phyloP scores from a whole-genome alignment of 2,329 filamentous ascomycete genomes.

The Claviceps digitariae region DNA sequence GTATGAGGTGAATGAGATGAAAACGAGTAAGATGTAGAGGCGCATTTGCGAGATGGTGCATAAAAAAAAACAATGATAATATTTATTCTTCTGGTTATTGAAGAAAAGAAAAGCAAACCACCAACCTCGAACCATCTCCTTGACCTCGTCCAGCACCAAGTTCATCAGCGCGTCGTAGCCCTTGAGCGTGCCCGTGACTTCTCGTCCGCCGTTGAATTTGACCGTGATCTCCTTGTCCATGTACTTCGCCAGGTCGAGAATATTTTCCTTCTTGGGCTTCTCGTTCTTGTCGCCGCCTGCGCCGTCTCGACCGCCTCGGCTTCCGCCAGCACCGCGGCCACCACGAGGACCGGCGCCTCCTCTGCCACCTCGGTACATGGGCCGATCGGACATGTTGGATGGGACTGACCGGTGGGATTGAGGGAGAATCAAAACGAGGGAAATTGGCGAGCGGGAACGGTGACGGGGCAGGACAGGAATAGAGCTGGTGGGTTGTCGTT shows the following conservation, averaged over 20 bases:
- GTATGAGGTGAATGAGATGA: too few relatives aligned
- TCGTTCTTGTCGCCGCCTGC: constrained; percentile 42
- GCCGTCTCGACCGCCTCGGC: constrained; percentile 29
- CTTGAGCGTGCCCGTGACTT: constrained; percentile 82
- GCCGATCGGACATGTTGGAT: constrained; percentile 36
- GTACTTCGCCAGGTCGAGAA: constrained; percentile 87
- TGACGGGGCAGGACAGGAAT: not conserved
- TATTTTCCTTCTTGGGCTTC: constrained; percentile 95
- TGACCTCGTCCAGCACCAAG: constrained; percentile 84
- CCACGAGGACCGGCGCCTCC: constrained; percentile 23
- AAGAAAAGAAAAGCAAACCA: not conserved
- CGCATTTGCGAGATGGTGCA: not conserved
- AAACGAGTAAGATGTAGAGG: not conserved
- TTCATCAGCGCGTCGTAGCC: constrained; percentile 98
- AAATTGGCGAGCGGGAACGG: not conserved
- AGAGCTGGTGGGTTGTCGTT: not conserved
- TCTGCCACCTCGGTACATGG: constrained; percentile 30
- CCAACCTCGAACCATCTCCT: constrained; percentile 77
- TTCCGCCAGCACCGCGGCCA: constrained; percentile 19
- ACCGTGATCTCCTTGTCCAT: constrained; percentile 93
- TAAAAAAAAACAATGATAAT: too few relatives aligned
- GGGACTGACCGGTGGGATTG: not conserved
- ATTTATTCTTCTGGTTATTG: too few relatives aligned
- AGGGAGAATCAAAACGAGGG: not conserved
- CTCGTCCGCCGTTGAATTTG: constrained; percentile 90